Percentiles rank a stretch among this genome's conserved stretches.
Conservation (phyloP, 129 eudicot genomes). For the Arctium lappa region DNA sequence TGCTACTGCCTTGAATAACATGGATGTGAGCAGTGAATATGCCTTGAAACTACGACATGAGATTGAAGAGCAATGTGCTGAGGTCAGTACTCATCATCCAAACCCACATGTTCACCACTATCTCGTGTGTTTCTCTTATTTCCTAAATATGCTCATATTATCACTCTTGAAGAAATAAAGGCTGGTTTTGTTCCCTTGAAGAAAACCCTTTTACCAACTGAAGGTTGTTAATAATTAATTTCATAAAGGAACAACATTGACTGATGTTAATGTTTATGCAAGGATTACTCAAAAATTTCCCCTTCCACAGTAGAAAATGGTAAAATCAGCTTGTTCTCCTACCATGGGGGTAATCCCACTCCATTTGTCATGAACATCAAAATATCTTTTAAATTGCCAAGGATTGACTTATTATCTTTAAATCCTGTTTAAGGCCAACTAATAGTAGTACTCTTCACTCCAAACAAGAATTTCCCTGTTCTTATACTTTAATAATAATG, state of each 20-base stretch:
- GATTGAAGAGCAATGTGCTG: slow-evolving; percentile 89
- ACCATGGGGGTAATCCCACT: not conserved
- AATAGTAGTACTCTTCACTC: not conserved
- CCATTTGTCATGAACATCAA: not conserved
- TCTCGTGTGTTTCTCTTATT: not conserved
- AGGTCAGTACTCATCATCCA: slow-evolving; percentile 46
- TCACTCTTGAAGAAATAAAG: not conserved
- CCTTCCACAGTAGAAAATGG: not conserved
- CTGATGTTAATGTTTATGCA: not conserved
- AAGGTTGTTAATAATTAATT: not conserved
- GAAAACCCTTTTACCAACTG: not conserved
- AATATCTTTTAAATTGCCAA: not conserved
- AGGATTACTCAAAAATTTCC: not conserved
- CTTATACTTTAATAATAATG: not conserved
- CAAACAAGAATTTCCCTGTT: not conserved
- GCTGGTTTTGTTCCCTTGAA: not conserved
- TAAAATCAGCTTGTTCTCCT: not conserved
- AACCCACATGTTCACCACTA: slow-evolving; percentile 1
- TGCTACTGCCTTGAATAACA: slow-evolving; percentile 82
- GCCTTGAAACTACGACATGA: slow-evolving; percentile 81
- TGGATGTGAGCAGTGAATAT: slow-evolving; percentile 91
- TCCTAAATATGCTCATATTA: not conserved
- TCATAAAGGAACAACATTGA: not conserved
- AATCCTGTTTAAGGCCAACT: not conserved
- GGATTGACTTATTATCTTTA: not conserved